Evolutionary conservation across 345 rosid species (phyloP), one percentile per base, ranked within the genome.

Genomic region (Cardamine resedifolia): DNA sequence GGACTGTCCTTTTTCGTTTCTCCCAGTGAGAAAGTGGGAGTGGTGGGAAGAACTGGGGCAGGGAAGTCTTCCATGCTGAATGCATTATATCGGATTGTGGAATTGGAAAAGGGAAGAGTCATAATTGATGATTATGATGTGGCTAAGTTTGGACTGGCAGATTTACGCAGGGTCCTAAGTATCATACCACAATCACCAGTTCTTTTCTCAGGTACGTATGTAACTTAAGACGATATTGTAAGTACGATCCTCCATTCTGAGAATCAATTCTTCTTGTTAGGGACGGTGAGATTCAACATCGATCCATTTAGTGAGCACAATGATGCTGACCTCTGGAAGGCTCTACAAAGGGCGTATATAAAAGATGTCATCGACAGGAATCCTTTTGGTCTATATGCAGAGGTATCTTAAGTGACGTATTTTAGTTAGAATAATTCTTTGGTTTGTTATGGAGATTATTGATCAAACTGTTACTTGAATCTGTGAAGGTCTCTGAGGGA

Each of bases 41-140:
- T 95, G 38, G 99, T 91, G 52, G 97, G 99, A 80, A 90, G 99
- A 87, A 91, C 96, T 57, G 99, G 99, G 47, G 96, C 96, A 1
- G 97, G 97, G 38, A 95, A 95, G 78, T 91, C 97, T 63, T 91
- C 97, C 67, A 85, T 95, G 97, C 80, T 91, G 48, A 95, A 91
- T 84, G 96, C 97, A 58, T 82, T 91, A 59, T 91, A 87, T 74
- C 88, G 96, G 77, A 88, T 91, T 67, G 96, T 91, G 43, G 96
- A 95, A 79, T 47, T 91, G 33, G 88, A 91, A 77, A 88, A 80
- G 16, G 98, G 99, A 78, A 84, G 87, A 74, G 84, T 95, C 30
- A 36, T 70, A 73, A 87, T 95, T 50, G 97, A 95, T 81, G 86
- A 83, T 44, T 84, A 49, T 70, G 88, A 90, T 66, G 76, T 79